Base-by-base conservation (phyloP, 1,139 yeast species). In the Torulaspora pretoriensis region DNA sequence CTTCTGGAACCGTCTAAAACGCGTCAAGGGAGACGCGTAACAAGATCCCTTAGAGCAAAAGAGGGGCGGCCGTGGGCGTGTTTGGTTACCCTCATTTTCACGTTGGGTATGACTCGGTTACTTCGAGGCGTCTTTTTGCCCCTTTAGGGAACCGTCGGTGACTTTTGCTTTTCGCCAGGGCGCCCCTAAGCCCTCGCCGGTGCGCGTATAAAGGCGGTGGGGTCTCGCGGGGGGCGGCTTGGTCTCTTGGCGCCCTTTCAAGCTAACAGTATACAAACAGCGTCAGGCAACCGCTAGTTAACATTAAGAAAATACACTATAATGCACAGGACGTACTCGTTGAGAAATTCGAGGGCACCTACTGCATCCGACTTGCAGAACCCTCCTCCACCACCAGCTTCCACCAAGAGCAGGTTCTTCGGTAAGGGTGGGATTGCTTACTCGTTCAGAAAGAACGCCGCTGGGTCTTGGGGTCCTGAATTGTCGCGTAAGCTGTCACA, bases 291-390 rank as follows among this genome's bases (percentile, higher is more conserved):
- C 25, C 22, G 23, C n/a, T 3, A 19, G 26, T n/a, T 10, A 17
- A 31, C 25, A 24, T 13, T 28, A 16, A 16, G 13, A 29, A 17
- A 8, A 9, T n/a, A 17, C 2, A 16, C n/a, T 19, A 43, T 10
- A 57, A 92, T 92, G 98, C 97, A 92, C 78, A 86, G 97, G 83
- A 90, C 98, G 42, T 92, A 92, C 71, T 92, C 97, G 32, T 78
- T 92, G 72, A 89, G 98, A 80, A 82, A 89, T 57, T 72, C 84
- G 47, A 86, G 95, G 70, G 97, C 97, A 36, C 97, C 97, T 50
- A 90, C 97, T 49, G 97, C 97, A 50, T 78, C 96, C 56, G 96
- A 92, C 73, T 71, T 90, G 70, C 95, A 86, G 68, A 78, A 88
- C 47, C 95, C 96, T 16, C 96, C 97, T 40, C 96, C 97, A 43